These are phyloP conservation scores for Fraxinus americana DNA, from an alignment of 257 asterid genomes.

Conservation along the genomic window DNA sequence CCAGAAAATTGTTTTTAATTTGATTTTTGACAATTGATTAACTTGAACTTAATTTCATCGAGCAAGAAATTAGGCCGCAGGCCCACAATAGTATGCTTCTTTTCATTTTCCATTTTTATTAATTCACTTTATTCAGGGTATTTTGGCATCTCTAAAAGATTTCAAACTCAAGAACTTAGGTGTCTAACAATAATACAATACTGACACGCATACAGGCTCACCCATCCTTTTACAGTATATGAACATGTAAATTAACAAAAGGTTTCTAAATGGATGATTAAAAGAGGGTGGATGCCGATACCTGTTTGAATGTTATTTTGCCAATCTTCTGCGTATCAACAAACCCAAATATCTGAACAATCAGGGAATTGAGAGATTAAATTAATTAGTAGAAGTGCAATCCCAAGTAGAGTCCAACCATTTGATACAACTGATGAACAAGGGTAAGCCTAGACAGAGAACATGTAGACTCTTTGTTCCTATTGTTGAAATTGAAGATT, in stretches of 20 bases:
- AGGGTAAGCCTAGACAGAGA: background rate
- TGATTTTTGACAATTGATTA: background rate
- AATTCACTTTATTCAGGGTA: background rate
- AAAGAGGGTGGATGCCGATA: background rate
- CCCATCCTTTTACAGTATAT: background rate
- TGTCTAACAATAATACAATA: background rate
- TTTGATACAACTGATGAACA: background rate
- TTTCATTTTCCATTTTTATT: too few species aligned
- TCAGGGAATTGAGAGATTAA: background rate
- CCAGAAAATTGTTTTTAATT: background rate
- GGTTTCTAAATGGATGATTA: background rate
- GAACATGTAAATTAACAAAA: background rate
- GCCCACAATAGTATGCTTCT: background rate
- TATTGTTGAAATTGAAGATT: background rate
- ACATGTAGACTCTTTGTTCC: background rate
- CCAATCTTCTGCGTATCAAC: slow-evolving; percentile 75
- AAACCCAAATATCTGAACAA: slow-evolving; percentile 72
- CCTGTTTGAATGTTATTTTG: slow-evolving; percentile 86
- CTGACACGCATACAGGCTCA: background rate
- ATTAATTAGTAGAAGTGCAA: background rate
- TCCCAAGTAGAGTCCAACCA: background rate
- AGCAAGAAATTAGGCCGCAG: background rate
- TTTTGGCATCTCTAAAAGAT: slow-evolving; percentile 1
- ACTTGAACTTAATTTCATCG: background rate
- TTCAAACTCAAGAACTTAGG: background rate